Conservation (phyloP, 2,329 filamentous ascomycete species). For the Penicillium brevicompactum region DNA sequence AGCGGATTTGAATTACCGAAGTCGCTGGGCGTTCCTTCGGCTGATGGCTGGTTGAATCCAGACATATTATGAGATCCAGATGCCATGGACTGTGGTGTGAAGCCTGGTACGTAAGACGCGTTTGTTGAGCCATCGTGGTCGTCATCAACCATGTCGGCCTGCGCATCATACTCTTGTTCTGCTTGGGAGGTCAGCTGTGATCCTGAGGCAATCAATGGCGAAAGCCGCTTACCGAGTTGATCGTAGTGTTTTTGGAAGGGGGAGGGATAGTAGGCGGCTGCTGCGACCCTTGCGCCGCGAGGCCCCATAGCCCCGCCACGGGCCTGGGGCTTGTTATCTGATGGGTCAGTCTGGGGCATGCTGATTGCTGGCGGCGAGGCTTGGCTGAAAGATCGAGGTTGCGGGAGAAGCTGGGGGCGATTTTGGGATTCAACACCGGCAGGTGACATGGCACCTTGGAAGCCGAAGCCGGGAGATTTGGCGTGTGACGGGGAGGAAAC, state of each 20-base stretch:
- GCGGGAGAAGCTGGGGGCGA: conserved; percentile 50
- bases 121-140: conserved; percentile 70
- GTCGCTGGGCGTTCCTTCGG: conserved; percentile 38
- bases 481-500: conserved; percentile 66
- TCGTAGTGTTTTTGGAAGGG: conserved; percentile 94
- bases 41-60: conserved; percentile 39
- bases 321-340: conserved; percentile 36
- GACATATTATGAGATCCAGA: conserved; percentile 48
- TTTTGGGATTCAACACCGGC: conserved; percentile 60
- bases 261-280: conserved; percentile 72
- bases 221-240: conserved; percentile 84
- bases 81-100: conserved; percentile 47
- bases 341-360: conserved; percentile 40
- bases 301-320: conserved; percentile 24
- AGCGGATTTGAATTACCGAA: conserved; percentile 54
- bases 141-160: conserved; percentile 86
- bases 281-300: conserved; percentile 41
- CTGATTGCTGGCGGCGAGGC: conserved; percentile 36
- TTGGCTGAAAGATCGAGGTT: conserved; percentile 38
- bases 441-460: conserved; percentile 64
- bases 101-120: conserved; percentile 64
- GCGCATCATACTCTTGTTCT: conserved; percentile 98
- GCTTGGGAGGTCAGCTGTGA: conserved; percentile 38
- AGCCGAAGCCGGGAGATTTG: conserved; percentile 63
- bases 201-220: conserved; percentile 19